Base-by-base conservation (phyloP, 352 stramenopile species). In the Pythium insidiosum region DNA sequence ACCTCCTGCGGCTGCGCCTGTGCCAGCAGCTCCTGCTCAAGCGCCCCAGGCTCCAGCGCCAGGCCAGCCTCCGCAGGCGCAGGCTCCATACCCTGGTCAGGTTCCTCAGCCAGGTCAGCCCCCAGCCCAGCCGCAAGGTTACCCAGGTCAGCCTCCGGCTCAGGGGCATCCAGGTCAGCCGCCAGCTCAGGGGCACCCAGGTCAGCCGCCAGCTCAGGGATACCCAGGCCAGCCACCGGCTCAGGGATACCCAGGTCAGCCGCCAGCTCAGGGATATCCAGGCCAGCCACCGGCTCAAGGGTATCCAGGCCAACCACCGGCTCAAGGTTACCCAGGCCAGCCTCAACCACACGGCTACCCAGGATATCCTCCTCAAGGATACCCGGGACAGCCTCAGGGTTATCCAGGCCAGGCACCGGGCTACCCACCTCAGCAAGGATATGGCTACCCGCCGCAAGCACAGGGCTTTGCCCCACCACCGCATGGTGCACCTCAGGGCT, bases 281-380 rank as follows among this genome's bases (percentile, higher is more conserved):
- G 41, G 26, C 18, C 25, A 13, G 1, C 21, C 43, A 16, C n/a
- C n/a, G n/a, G n/a, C n/a, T n/a, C n/a, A 35, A 22, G 50, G 42
- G 6, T 38, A 47, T 22, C 36, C 48, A 31, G 45, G n/a, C 15
- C 45, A 31, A 12, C 22, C 38, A 49, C 47, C 41, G 37, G 41
- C 33, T 42, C 50, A 55, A 58, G 44, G 39, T 3, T 56, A 66
- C 22, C 49, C 56, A 13, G 38, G 41, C 6, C 37, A 53, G 1
- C 16, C n/a, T 4, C 44, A 64, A 15, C 29, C 28, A 25, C 22
- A 35, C 22, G 50, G 42, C 5, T 38, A 47, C 20, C 36, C 48
- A 18, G 51, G 52, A 7, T 58, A 62, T 12, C 28, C 47, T 2
- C 45, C 55, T 54, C 47, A 45, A 28, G 50, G 56, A 6, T 68